phyloP scores from a whole-genome alignment of 805 yeast species.

The Candida adriatica region DNA sequence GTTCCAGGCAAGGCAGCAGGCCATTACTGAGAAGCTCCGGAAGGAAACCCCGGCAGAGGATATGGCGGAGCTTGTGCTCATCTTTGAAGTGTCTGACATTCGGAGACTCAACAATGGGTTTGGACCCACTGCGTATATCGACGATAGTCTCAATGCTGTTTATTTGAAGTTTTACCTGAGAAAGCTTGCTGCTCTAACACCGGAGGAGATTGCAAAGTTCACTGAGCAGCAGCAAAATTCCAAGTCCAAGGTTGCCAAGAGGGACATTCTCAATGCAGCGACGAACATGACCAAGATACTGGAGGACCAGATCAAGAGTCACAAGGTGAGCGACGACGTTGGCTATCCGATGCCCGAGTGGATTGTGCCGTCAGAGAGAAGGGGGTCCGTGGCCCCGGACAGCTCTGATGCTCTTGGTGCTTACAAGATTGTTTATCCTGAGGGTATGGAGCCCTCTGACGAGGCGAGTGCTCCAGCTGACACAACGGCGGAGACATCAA shows the following conservation, averaged over 20 bases:
- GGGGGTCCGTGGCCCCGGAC: slow-evolving; percentile 5
- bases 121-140: slow-evolving; percentile 70
- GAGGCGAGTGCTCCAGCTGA: no score
- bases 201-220: not conserved
- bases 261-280: slow-evolving; percentile 37
- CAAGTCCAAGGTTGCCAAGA: slow-evolving; percentile 39
- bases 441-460: no score
- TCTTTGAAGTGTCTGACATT: slow-evolving; percentile 50
- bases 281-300: slow-evolving; percentile 12
- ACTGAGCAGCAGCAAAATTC: slow-evolving; percentile 14
- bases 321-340: slow-evolving; percentile 9
- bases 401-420: no score
- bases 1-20: slow-evolving; percentile 34
- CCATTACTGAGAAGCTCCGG: slow-evolving; percentile 20
- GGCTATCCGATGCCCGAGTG: slow-evolving; percentile 3
- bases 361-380: not conserved
- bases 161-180: slow-evolving; percentile 42
- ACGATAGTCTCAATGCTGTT: slow-evolving; percentile 61
- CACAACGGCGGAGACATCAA: no score
- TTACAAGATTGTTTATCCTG: no score
- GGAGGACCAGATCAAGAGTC: slow-evolving; percentile 12
- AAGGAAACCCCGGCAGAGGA: slow-evolving; percentile 15
- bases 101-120: slow-evolving; percentile 73
- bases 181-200: slow-evolving; percentile 1
- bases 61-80: slow-evolving; percentile 33